Conservation (phyloP, 2,329 filamentous ascomycete species). For the Leptographium lundbergii region DNA sequence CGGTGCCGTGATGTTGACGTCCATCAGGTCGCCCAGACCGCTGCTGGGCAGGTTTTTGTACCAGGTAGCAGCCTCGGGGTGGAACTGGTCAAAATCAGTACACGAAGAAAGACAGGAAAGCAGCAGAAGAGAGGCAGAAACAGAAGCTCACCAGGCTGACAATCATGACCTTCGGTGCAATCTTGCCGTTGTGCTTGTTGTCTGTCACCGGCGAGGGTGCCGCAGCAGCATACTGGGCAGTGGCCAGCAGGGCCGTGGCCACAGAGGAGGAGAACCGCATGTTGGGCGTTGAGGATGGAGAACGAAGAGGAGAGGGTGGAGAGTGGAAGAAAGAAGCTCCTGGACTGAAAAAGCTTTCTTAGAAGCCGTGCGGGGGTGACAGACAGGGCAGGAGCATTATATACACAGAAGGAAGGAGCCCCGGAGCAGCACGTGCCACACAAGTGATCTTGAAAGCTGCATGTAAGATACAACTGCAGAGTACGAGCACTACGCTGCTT, state of each 20-base stretch:
- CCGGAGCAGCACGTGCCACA: not conserved
- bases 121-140: not conserved
- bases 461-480: too few species aligned
- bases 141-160: conserved; percentile 42
- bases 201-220: not conserved
- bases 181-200: conserved; percentile 11
- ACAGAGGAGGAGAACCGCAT: conserved; percentile 9
- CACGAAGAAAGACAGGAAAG: not conserved
- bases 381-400: not conserved
- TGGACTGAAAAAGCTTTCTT: not conserved
- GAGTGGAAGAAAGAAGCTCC: not conserved
- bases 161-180: conserved; percentile 49
- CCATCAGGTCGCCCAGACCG: conserved; percentile 40
- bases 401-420: not conserved
- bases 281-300: not conserved
- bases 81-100: conserved; percentile 32
- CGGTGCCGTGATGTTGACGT: conserved; percentile 42
- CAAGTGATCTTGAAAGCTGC: not conserved
- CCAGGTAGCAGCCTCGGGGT: conserved; percentile 50
- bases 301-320: not conserved
- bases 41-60: conserved; percentile 34
- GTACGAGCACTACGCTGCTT: too few species aligned
- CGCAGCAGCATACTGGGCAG: conserved; percentile 1
- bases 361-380: not conserved
- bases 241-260: conserved; percentile 6